A percentile compares a stretch with the other conserved stretches of the same genome.
Evolutionary conservation across 2,329 filamentous ascomycete genomes (phyloP).

Genomic region (Teratosphaeria nubilosa): DNA sequence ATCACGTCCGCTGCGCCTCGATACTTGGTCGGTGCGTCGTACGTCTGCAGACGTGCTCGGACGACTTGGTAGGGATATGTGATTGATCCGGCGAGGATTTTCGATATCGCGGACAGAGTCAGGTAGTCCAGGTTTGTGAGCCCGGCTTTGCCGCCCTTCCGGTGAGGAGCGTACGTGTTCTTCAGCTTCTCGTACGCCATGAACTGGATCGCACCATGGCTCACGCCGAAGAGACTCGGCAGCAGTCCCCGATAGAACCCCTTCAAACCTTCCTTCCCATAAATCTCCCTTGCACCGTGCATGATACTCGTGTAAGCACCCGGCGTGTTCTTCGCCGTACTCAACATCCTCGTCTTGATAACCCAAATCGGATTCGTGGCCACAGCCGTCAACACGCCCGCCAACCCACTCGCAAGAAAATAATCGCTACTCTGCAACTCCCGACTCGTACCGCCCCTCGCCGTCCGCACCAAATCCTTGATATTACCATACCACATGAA

Average conservation of each 20-base stretch:
- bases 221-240: slow-evolving; percentile 75
- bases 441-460: slow-evolving; percentile 24
- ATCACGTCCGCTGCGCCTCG: slow-evolving; percentile 63
- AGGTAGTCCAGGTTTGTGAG: slow-evolving; percentile 68
- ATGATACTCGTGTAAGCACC: slow-evolving; percentile 76
- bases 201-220: slow-evolving; percentile 90
- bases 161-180: slow-evolving; percentile 43
- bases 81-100: slow-evolving; percentile 76
- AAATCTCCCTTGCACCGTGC: slow-evolving; percentile 58
- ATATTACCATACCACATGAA: slow-evolving; percentile 64
- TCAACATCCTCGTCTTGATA: slow-evolving; percentile 93
- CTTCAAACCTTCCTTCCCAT: slow-evolving; percentile 57
- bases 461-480: slow-evolving; percentile 43
- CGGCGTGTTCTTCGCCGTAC: slow-evolving; percentile 60
- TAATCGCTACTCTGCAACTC: slow-evolving; percentile 59
- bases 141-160: slow-evolving; percentile 26
- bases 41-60: slow-evolving; percentile 77
- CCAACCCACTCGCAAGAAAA: slow-evolving; percentile 61
- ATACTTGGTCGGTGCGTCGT: slow-evolving; percentile 67
- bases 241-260: slow-evolving; percentile 85
- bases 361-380: slow-evolving; percentile 97
- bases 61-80: slow-evolving; percentile 96
- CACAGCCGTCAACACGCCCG: slow-evolving; percentile 65
- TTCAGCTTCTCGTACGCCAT: slow-evolving; percentile 79
- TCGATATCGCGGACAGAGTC: slow-evolving; percentile 68